Conservation (phyloP, 371 early-diverging fungal genomes). For the Saksenaea vasiformis region DNA sequence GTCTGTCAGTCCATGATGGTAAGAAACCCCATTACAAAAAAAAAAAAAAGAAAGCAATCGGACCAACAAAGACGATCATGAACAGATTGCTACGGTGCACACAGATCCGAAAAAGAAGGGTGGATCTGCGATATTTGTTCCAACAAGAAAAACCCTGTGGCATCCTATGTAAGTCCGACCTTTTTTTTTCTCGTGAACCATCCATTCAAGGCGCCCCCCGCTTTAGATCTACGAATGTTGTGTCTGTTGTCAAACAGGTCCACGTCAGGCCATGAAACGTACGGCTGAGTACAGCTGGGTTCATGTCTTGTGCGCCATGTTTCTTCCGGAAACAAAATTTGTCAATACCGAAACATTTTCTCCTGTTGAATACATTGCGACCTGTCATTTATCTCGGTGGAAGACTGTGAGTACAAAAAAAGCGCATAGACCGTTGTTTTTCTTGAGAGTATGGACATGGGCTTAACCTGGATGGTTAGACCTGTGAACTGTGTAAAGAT, state of each 20-base stretch:
- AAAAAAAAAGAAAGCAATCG: background rate
- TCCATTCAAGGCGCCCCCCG: background rate
- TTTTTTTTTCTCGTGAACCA: background rate
- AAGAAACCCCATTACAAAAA: background rate
- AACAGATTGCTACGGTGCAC: constrained; percentile 56
- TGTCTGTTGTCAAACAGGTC: constrained; percentile 48
- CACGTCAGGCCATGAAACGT: constrained; percentile 76
- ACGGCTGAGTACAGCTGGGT: constrained; percentile 91
- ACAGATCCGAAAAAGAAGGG: constrained; percentile 14
- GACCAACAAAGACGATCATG: constrained; percentile 5
- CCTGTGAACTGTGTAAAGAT: constrained; percentile 51
- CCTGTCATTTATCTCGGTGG: constrained; percentile 68
- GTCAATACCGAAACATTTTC: constrained; percentile 67
- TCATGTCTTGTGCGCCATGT: constrained; percentile 89
- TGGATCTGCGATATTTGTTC: constrained; percentile 71
- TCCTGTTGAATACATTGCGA: constrained; percentile 76
- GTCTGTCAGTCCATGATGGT: constrained; percentile 65
- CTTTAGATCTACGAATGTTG: constrained; percentile 61
- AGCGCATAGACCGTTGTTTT: no score
- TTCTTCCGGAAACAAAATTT: constrained; percentile 77
- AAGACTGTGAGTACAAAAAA: constrained; percentile 29
- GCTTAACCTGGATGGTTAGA: constrained; percentile 11
- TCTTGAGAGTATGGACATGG: background rate
- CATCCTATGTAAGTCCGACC: constrained; percentile 50
- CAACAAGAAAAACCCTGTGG: constrained; percentile 59